Base-by-base conservation (phyloP, 805 yeast genomes). In the Cyberlindnera bimundalis region DNA sequence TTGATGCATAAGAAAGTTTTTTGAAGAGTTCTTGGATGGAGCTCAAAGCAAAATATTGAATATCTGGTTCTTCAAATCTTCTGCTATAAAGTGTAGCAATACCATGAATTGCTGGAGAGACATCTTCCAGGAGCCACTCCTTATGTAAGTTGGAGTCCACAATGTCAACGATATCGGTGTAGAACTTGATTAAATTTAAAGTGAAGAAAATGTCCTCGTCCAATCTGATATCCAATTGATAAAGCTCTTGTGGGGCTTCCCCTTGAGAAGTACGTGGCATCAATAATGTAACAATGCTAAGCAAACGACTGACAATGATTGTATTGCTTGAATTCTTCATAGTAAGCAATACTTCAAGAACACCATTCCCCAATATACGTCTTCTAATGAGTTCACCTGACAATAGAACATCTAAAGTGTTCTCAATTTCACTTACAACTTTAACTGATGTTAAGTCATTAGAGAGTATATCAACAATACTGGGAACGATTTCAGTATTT, bases 401-500 rank as follows among this genome's bases (percentile, higher is more conserved):
- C 12, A 50, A 14, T 18, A 56, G 42, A 3, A 35, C 32, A 9
- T 32, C 29, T 23, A 53, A 16, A 1, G 54, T 15, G 5, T 42
- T 45, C 21, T 55, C 60, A 20, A 52, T 31, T 17, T 53, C 55
- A 38, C 37, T 47, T 13, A 52, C 51, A 2, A 54, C 40, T 11
- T 18, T 40, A 4, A 52, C 35, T 0, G 51, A 16, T 1, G 52
- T 42, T 1, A 13, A 23, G 2, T 37, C 30, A 8, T 31, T 10
- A 1, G 47, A 25, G 12, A 55, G 14, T 0, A 48, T 24, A 2
- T 36, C 38, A 7, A 55, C 20, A 3, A 39, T 27, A 2, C 20
- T 20, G 15, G 53, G 54, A 8, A 56, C 24, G 4, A 56, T 27
- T 27, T 47, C 53, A 0, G 60, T 51, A 15, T 54, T 51, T 6